A percentile compares a stretch with the other conserved stretches of the same genome.
Conservation (phyloP, 2,329 filamentous ascomycete species). For the Didymella arachidicola region DNA sequence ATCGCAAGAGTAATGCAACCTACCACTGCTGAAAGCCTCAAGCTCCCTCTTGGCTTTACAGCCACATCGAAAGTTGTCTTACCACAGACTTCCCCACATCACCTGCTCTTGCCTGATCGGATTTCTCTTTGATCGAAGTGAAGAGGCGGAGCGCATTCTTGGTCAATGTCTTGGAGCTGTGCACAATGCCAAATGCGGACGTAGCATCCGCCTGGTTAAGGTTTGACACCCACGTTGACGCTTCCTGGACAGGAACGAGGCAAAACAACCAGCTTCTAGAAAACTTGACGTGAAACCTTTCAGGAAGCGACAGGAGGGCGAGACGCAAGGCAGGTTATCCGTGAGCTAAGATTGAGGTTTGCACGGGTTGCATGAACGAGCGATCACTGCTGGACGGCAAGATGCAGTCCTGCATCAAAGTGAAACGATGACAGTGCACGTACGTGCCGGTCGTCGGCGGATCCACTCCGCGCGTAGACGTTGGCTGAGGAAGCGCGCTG, state of each 20-base stretch:
- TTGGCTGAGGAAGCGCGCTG: slow-evolving; percentile 14
- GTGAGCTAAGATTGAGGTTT: slow-evolving; percentile 30
- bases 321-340: slow-evolving; percentile 28
- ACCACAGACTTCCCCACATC: slow-evolving; percentile 31
- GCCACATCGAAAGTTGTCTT: slow-evolving; percentile 34
- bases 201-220: slow-evolving; percentile 30
- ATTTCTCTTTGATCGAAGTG: slow-evolving; percentile 18
- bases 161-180: slow-evolving; percentile 24
- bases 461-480: slow-evolving; percentile 22
- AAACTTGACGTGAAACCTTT: slow-evolving; percentile 41
- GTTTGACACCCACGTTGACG: slow-evolving; percentile 33
- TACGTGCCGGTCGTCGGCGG: slow-evolving; percentile 20
- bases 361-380: slow-evolving; percentile 39
- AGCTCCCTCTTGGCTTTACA: slow-evolving; percentile 26
- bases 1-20: slow-evolving; percentile 20
- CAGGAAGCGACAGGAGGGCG: slow-evolving; percentile 35
- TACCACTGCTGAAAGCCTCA: slow-evolving; percentile 20
- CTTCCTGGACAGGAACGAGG: slow-evolving; percentile 26
- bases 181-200: slow-evolving; percentile 24
- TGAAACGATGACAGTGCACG: slow-evolving; percentile 35
- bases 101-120: slow-evolving; percentile 22
- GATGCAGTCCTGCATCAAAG: slow-evolving; percentile 23
- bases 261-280: slow-evolving; percentile 38
- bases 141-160: slow-evolving; percentile 21
- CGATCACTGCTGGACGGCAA: slow-evolving; percentile 23